Evolutionary conservation across 176 grass and related monocot genomes (phyloP).

Genomic region (Zea luxurians): DNA sequence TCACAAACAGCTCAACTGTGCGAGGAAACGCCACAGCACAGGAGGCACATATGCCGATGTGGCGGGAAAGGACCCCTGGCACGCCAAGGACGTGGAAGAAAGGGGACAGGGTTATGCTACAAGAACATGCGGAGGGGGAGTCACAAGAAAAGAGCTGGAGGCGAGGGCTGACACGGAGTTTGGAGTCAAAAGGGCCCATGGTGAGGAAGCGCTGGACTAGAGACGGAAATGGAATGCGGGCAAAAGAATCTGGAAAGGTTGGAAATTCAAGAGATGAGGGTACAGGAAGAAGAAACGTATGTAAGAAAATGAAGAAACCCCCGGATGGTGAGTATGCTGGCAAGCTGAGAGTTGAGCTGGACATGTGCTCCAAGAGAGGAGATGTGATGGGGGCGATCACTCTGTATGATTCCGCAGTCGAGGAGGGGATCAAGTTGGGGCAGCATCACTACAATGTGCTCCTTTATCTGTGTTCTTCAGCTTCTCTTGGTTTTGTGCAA

Average conservation of each 20-base stretch:
- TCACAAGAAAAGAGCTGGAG: not conserved
- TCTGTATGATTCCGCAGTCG: constrained; percentile 49
- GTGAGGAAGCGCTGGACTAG: not conserved
- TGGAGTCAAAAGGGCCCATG: not conserved
- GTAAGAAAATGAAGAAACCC: constrained; percentile 16
- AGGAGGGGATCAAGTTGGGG: constrained; percentile 44
- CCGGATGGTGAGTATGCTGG: constrained; percentile 31
- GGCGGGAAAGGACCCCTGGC: not conserved
- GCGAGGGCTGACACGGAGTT: not conserved
- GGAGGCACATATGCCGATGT: not conserved
- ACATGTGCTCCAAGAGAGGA: constrained; percentile 69
- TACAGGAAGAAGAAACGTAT: constrained; percentile 12
- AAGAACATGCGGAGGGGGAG: not conserved
- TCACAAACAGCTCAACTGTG: not conserved
- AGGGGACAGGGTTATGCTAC: constrained; percentile 10
- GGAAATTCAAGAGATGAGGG: constrained; percentile 9
- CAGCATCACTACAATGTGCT: constrained; percentile 77
- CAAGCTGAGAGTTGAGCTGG: constrained; percentile 51
- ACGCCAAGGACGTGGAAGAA: constrained; percentile 26
- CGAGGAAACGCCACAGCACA: not conserved
- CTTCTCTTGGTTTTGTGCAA: constrained; percentile 51
- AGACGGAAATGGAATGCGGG: constrained; percentile 14
- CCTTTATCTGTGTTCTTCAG: constrained; percentile 66
- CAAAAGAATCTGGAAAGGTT: constrained; percentile 5
- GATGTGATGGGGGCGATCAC: constrained; percentile 57